phyloP scores from a whole-genome alignment of 495 filamentous ascomycete genomes.

The Xylaria bambusicola region DNA sequence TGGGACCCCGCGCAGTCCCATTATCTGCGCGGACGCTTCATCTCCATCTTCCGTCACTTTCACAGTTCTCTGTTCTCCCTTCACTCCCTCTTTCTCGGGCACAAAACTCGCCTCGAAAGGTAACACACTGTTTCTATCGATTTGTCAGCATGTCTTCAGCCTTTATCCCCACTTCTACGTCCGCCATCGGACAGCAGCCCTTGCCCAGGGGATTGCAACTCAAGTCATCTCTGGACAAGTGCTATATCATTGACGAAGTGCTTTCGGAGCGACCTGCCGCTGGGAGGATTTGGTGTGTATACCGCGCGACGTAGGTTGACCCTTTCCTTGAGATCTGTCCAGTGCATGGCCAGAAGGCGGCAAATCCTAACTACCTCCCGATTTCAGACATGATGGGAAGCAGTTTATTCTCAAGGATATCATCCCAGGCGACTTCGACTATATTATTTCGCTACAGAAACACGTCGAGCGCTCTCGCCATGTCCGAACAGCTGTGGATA shows the following conservation, averaged over 20 bases:
- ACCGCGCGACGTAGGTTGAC: slow-evolving; percentile 8
- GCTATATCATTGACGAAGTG: slow-evolving; percentile 14
- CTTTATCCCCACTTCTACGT: slow-evolving; percentile 3
- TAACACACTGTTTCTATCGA: slow-evolving; percentile 1
- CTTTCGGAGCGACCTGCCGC: slow-evolving; percentile 15
- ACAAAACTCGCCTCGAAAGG: slow-evolving; percentile 8
- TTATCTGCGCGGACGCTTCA: slow-evolving; percentile 5
- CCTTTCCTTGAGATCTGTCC: slow-evolving; percentile 9
- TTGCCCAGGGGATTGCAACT: slow-evolving; percentile 12
- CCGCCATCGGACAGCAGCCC: slow-evolving; percentile 11
- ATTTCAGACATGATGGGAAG: slow-evolving; percentile 7
- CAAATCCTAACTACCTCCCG: slow-evolving; percentile 9
- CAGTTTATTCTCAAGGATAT: slow-evolving; percentile 9
- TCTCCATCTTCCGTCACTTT: neutral
- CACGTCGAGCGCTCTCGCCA: slow-evolving; percentile 7
- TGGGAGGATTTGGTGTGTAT: slow-evolving; percentile 9
- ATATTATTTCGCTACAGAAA: slow-evolving; percentile 11
- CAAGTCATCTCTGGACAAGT: slow-evolving; percentile 11
- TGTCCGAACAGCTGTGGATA: slow-evolving; percentile 7
- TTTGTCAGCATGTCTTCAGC: slow-evolving; percentile 11
- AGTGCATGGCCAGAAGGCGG: slow-evolving; percentile 10
- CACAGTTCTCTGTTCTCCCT: slow-evolving; percentile 4
- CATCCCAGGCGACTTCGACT: slow-evolving; percentile 10
- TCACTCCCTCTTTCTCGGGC: slow-evolving; percentile 11
- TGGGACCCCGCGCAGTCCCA: slow-evolving; percentile 13